phyloP scores from a whole-genome alignment of 2,329 filamentous ascomycete species.

The Chrysoporthe deuterocubensis region DNA sequence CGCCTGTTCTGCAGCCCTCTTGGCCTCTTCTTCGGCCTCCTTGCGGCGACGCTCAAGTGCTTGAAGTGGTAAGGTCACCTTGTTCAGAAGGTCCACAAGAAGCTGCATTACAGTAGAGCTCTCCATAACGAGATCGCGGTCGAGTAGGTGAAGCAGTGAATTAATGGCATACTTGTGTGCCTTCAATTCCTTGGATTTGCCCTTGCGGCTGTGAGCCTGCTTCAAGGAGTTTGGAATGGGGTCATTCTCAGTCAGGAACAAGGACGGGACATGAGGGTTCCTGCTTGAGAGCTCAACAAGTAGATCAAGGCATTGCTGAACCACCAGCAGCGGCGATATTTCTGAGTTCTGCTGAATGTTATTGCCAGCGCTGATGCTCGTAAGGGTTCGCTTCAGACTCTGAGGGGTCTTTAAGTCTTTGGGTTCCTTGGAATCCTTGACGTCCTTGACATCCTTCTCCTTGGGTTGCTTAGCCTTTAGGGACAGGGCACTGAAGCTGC shows the following conservation, averaged over 20 bases:
- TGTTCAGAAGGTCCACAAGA: conserved; percentile 82
- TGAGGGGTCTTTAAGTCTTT: conserved; percentile 76
- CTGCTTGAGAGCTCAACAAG: conserved; percentile 82
- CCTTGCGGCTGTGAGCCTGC: conserved; percentile 76
- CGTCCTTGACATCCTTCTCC: conserved; percentile 70
- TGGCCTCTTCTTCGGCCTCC: conserved; percentile 63
- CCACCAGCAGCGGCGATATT: conserved; percentile 90
- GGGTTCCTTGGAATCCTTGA: conserved; percentile 66
- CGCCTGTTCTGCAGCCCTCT: conserved; percentile 47
- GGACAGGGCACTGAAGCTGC: conserved; percentile 92
- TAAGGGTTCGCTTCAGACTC: conserved; percentile 74
- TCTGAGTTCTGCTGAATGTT: conserved; percentile 71
- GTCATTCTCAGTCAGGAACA: conserved; percentile 96
- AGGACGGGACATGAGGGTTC: conserved; percentile 84
- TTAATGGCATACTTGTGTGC: conserved; percentile 90
- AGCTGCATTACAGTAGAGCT: conserved; percentile 97
- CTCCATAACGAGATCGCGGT: conserved; percentile 94
- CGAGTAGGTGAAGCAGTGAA: conserved; percentile 82
- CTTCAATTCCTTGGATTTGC: conserved; percentile 84
- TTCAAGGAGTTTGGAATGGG: conserved; percentile 74
- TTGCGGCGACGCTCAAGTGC: conserved; percentile 82
- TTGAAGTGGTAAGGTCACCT: conserved; percentile 85
- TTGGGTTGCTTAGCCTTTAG: conserved; percentile 83
- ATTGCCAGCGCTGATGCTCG: conserved; percentile 54
- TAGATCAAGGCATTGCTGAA: conserved; percentile 90